Evolutionary conservation across 2,329 filamentous ascomycete genomes (phyloP).

Genomic region (Pseudopithomyces chartarum): DNA sequence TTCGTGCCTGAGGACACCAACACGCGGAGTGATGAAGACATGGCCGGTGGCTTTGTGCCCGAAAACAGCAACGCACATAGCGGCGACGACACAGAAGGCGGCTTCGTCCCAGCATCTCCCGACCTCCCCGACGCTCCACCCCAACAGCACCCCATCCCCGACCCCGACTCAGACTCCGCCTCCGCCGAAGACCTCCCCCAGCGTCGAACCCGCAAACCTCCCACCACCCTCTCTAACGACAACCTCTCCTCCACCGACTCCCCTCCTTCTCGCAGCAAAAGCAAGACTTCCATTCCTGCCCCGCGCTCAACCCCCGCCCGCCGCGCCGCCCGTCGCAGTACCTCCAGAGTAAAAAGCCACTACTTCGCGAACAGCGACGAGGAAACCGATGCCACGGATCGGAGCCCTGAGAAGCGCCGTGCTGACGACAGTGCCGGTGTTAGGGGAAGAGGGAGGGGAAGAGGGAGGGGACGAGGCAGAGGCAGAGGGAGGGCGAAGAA

Average conservation of each 20-base stretch:
- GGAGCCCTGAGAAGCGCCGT: slow-evolving; percentile 25
- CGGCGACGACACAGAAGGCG: slow-evolving; percentile 30
- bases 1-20: too few species aligned
- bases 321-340: slow-evolving; percentile 32
- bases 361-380: slow-evolving; percentile 39
- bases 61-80: too few species aligned
- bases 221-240: too few species aligned
- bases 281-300: too few species aligned
- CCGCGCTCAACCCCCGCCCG: slow-evolving; percentile 31
- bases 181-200: too few species aligned
- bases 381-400: slow-evolving; percentile 39
- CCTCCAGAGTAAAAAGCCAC: slow-evolving; percentile 39
- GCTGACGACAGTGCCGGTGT: slow-evolving; percentile 5
- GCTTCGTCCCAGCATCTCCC: slow-evolving; percentile 38
- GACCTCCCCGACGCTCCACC: slow-evolving; percentile 19
- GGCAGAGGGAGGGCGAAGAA: slow-evolving; percentile 11
- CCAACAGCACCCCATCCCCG: too few species aligned
- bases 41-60: too few species aligned
- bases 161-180: too few species aligned
- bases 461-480: slow-evolving; percentile 13
- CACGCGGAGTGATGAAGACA: too few species aligned
- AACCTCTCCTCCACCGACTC: not conserved
- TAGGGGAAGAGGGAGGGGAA: slow-evolving; percentile 9
- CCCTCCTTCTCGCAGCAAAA: not conserved
- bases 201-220: too few species aligned